Evolutionary conservation across 192 early-diverging fungal species (phyloP).

Genomic region (Gigaspora rosea): DNA sequence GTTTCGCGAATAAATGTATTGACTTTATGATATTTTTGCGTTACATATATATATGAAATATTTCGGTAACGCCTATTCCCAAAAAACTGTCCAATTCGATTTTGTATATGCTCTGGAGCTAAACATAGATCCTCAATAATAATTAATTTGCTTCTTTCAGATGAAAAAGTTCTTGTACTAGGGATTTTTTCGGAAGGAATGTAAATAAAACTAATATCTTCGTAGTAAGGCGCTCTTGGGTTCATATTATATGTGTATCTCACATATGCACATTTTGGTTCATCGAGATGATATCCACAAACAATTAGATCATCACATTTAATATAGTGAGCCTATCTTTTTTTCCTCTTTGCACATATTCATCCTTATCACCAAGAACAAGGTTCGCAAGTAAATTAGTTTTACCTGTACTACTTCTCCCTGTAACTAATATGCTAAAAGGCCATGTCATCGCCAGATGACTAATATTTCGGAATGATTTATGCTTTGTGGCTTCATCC

Average conservation of each 20-base stretch:
- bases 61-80: not conserved
- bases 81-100: slow-evolving; percentile 12
- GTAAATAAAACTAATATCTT: too few relatives aligned
- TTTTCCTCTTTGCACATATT: not conserved
- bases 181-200: too few relatives aligned
- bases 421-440: slow-evolving; percentile 3
- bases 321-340: not conserved
- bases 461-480: slow-evolving; percentile 1
- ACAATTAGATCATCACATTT: not conserved
- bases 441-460: slow-evolving; percentile 5
- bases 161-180: too few relatives aligned
- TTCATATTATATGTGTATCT: slow-evolving; percentile 7
- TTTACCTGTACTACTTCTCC: not conserved
- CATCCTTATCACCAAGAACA: not conserved
- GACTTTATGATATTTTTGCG: slow-evolving; percentile 21
- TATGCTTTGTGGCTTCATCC: not conserved
- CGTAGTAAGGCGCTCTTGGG: not conserved
- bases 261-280: not conserved
- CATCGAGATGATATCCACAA: not conserved
- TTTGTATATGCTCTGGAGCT: not conserved
- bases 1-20: slow-evolving; percentile 9
- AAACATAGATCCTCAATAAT: slow-evolving; percentile 11
- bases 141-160: slow-evolving; percentile 18
- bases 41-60: not conserved
- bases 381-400: not conserved